Evolutionary conservation across 2,329 filamentous ascomycete species (phyloP), one percentile per base, ranked within the genome.

Genomic region (Trichoderma asperellum): DNA sequence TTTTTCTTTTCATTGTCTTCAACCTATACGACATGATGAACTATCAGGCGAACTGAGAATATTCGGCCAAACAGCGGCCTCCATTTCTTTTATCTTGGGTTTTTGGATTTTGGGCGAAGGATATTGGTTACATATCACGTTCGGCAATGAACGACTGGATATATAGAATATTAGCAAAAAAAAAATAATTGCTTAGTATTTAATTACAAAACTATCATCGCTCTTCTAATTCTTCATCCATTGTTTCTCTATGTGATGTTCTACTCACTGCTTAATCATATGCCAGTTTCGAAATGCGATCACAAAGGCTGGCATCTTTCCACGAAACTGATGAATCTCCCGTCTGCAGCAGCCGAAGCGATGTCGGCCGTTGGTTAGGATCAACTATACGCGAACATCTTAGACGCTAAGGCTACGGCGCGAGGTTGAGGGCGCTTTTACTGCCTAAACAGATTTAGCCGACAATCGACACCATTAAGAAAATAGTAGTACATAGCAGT

Each of bases 361-460:
- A 62, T 62, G 59, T 62, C 59, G 59, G 59, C 59, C 40, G 24
- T 14, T 16, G 12, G 21, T 24, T 11, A 24, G 21, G 10, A 27
- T 49, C 59, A 27, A 10, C 27, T 34, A 40, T 40, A 49, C 16
- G 7, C 59, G 29, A 62, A 34, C 29, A 27, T 34, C 18, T n/a
- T 34, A 34, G 18, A 47, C 47, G 59, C 59, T 43, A 32, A 34
- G 10, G 29, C 59, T 35, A 62, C 40, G 43, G 43, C 59, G 59
- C 59, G 29, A 62, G 12, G 10, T 24, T 62, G 40, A 52, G 59
- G 59, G 59, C 59, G 59, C 27, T 34, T 52, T 52, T 62, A 47
- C 43, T 62, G 59, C 59, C 59, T 62, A 62, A 52, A 24, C 40
- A 32, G 59, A 62, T 62, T 62, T 62, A 62, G 59, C 59, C 59